Evolutionary conservation across 768 basidiomycete species (phyloP).

Genomic region (Botryobasidium botryosum): DNA sequence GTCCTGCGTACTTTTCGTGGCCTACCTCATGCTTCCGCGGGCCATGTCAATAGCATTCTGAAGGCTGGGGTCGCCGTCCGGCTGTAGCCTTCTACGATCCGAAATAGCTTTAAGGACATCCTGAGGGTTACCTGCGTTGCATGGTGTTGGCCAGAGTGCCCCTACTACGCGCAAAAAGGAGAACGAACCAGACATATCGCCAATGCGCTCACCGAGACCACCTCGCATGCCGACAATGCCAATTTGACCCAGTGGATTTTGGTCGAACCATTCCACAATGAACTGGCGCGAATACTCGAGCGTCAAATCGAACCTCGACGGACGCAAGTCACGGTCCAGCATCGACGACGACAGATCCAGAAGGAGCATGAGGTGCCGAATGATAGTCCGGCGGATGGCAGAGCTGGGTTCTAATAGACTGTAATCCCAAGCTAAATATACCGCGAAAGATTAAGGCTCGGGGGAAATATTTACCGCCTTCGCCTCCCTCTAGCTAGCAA

Average conservation of each 20-base stretch:
- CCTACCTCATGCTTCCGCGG: slow-evolving; percentile 75
- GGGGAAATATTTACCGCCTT: slow-evolving; percentile 37
- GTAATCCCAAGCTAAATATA: neutral
- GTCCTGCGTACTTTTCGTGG: neutral
- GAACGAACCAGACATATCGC: slow-evolving; percentile 75
- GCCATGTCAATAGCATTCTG: slow-evolving; percentile 99
- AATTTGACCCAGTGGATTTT: slow-evolving; percentile 95
- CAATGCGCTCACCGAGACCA: slow-evolving; percentile 76
- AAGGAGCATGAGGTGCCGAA: slow-evolving; percentile 85
- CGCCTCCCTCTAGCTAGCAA: slow-evolving; percentile 74
- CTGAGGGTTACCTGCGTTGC: slow-evolving; percentile 68
- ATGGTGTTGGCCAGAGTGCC: neutral
- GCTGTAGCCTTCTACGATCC: slow-evolving; percentile 77
- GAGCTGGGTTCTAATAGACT: slow-evolving; percentile 69
- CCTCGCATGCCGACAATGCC: slow-evolving; percentile 86
- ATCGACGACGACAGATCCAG: slow-evolving; percentile 83
- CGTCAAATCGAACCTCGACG: slow-evolving; percentile 81
- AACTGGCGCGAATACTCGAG: slow-evolving; percentile 86
- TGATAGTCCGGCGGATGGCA: slow-evolving; percentile 87
- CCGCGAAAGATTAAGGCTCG: slow-evolving; percentile 8
- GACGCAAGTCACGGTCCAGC: slow-evolving; percentile 92
- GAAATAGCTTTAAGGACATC: slow-evolving; percentile 79
- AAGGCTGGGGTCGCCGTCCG: slow-evolving; percentile 81
- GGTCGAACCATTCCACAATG: slow-evolving; percentile 95
- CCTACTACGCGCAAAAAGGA: neutral